Base-by-base conservation (phyloP, 768 basidiomycete species). In the Leccinum aurantiacum region DNA sequence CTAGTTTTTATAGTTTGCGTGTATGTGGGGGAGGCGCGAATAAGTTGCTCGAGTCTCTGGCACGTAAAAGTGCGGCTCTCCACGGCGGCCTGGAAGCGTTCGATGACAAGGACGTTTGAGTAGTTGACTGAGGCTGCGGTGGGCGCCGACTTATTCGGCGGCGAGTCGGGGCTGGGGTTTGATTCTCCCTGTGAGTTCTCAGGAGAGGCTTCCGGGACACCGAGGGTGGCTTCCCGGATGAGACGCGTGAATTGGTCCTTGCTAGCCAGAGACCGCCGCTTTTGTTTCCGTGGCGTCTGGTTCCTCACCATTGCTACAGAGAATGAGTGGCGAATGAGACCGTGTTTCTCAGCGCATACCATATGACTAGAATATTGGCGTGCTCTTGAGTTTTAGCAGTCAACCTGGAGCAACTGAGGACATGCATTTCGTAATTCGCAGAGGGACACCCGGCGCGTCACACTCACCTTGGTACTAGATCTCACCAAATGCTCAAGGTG, bases 21-120 rank as follows among this genome's bases (percentile, higher is more conserved):
- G 35, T 71, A 69, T 25, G 63, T 53, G 33, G 53, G 19, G 19
- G 69, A 71, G 33, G 54, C 46, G 31, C 70, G 65, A 22, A 70
- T 67, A 53, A 70, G 69, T 22, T 69, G 61, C 41, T 70, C 69
- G n/a, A 70, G 70, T 56, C 63, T 69, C 35, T 69, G 70, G 54
- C 69, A 70, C 22, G 68, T 63, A 56, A 67, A 66, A 19, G 70
- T 59, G 17, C 69, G 70, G 41, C 49, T 63, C 41, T 71, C 69
- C n/a, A 71, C 63, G 10, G 70, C 69, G 11, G 60, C 67, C 48
- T 71, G 68, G 53, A 71, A 70, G 41, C 63, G 67, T 52, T 70
- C 69, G 38, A 71, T 71, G 22, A 63, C 48, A 37, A 70, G 69
- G 49, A 70, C 61, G 10, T 70, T 71, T 25, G 67, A 25, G 38